Evolutionary conservation across 129 eudicot genomes (phyloP).

Genomic region (Arctium lappa): DNA sequence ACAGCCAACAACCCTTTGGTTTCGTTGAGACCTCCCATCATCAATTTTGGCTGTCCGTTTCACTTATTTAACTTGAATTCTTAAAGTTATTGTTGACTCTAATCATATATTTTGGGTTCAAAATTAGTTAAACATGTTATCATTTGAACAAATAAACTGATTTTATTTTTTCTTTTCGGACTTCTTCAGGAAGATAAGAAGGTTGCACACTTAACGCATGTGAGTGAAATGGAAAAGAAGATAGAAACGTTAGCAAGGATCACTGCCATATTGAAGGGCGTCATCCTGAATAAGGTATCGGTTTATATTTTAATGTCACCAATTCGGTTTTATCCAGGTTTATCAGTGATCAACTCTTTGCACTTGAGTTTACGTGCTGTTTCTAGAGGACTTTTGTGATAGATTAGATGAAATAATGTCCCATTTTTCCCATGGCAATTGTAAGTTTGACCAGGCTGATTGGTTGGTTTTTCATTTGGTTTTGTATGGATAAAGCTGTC

Average conservation of each 20-base stretch:
- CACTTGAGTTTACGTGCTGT: background rate
- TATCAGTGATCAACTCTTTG: background rate
- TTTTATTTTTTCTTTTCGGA: background rate
- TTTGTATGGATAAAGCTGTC: too few species aligned
- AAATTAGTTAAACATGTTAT: background rate
- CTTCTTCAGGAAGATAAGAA: conserved; percentile 78
- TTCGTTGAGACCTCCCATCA: too few species aligned
- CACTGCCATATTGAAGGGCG: conserved; percentile 76
- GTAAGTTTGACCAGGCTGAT: background rate
- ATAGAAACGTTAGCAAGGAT: conserved; percentile 81
- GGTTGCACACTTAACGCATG: conserved; percentile 86
- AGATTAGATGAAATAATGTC: background rate
- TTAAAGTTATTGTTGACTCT: background rate
- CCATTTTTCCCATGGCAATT: too few species aligned
- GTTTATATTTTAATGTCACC: background rate
- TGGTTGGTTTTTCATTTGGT: too few species aligned
- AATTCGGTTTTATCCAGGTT: background rate
- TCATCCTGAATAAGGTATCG: conserved; percentile 78
- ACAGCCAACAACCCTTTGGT: too few species aligned
- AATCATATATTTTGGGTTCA: background rate
- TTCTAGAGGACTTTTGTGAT: background rate
- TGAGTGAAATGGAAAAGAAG: conserved; percentile 95
- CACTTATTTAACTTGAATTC: background rate
- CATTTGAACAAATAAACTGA: background rate
- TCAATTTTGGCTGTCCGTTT: background rate